These are phyloP conservation scores for Pyronema omphalodes DNA, from an alignment of 495 filamentous ascomycete species.

Conservation along the genomic window DNA sequence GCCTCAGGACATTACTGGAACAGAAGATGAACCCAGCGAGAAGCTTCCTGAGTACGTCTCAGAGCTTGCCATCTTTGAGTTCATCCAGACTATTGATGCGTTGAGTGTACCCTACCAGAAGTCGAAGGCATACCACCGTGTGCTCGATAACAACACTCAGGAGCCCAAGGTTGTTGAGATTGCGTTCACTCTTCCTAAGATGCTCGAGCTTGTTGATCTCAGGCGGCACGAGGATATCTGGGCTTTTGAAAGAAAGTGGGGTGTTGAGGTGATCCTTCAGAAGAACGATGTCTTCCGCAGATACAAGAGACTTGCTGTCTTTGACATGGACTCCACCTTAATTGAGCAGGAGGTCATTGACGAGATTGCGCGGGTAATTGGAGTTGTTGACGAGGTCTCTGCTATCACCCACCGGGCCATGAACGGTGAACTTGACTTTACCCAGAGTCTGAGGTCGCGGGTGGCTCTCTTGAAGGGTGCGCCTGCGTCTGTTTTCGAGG, in stretches of 20 bases:
- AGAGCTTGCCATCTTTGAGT: constrained; percentile 46
- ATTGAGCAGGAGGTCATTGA: constrained; percentile 96
- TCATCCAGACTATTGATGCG: constrained; percentile 55
- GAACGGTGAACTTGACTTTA: constrained; percentile 93
- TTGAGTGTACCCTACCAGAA: constrained; percentile 28
- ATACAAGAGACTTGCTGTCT: constrained; percentile 67
- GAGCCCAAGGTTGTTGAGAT: constrained; percentile 54
- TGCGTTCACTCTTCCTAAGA: constrained; percentile 45
- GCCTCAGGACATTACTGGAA: constrained; percentile 27
- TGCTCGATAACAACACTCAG: constrained; percentile 37
- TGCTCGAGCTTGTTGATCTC: constrained; percentile 47
- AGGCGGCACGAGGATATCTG: constrained; percentile 64
- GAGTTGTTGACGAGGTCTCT: constrained; percentile 38
- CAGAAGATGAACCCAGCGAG: constrained; percentile 38
- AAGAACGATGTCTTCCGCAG: constrained; percentile 50
- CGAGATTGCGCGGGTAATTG: constrained; percentile 47
- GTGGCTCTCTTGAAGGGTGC: constrained; percentile 66
- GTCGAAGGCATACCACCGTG: constrained; percentile 41
- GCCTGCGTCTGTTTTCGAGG: constrained; percentile 59
- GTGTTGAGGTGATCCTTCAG: constrained; percentile 63
- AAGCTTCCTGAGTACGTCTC: constrained; percentile 37
- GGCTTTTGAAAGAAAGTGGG: constrained; percentile 71
- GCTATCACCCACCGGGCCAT: constrained; percentile 83
- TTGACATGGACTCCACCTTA: constrained; percentile 95
- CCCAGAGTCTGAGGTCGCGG: constrained; percentile 56